Evolutionary conservation across 805 yeast species (phyloP).

Genomic region (Scheffersomyces ergatensis): DNA sequence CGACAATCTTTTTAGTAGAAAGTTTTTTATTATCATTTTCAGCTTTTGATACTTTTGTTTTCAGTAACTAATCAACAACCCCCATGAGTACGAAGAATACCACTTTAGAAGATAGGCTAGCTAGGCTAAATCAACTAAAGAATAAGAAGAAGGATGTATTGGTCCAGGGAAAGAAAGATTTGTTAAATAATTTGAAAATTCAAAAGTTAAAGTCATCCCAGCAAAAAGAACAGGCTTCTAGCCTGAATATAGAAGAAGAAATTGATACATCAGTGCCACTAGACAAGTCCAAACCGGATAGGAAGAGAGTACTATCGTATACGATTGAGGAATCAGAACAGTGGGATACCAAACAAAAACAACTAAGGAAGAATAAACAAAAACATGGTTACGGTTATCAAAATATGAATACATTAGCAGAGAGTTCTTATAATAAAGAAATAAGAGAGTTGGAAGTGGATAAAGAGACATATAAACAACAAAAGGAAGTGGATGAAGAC

Average conservation of each 20-base stretch:
- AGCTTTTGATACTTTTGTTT: too few species aligned
- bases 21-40: too few species aligned
- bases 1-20: too few species aligned
- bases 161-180: neutral
- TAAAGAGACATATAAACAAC: slow-evolving; percentile 39
- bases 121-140: slow-evolving; percentile 37
- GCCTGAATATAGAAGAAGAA: neutral
- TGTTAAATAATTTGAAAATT: neutral
- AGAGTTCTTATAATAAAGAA: slow-evolving; percentile 56
- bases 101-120: slow-evolving; percentile 25
- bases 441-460: slow-evolving; percentile 34
- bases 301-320: slow-evolving; percentile 8
- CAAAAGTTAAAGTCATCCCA: neutral
- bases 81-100: too few species aligned
- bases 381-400: slow-evolving; percentile 46
- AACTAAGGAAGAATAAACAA: slow-evolving; percentile 19
- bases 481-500: slow-evolving; percentile 27
- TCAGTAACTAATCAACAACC: too few species aligned
- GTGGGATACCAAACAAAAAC: slow-evolving; percentile 49
- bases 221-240: neutral
- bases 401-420: slow-evolving; percentile 57
- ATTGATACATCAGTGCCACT: neutral
- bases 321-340: slow-evolving; percentile 63
- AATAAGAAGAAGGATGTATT: neutral
- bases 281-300: neutral